Base-by-base conservation (phyloP, 352 stramenopile species). In the Pythium rishiriense region DNA sequence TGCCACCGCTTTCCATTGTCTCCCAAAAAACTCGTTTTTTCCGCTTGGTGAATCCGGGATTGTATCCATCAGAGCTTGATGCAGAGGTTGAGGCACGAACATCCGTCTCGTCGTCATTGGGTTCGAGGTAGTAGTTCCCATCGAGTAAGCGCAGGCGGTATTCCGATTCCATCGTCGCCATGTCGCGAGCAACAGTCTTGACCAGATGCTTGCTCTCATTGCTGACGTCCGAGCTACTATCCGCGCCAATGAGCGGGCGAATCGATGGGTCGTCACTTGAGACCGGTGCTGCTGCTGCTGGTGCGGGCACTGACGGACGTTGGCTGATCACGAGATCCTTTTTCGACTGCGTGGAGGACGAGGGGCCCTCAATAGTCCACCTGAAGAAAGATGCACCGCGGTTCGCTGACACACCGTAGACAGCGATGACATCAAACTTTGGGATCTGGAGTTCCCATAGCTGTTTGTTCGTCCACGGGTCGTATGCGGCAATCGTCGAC, bases 371-470 rank as follows among this genome's bases (percentile, higher is more conserved):
- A 8, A 90, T 75, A 26, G 76, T 85, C 83, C 83, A 93, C 52
- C 87, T 68, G 66, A 77, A 93, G 46, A 93, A 93, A 14, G 74
- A 85, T 24, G 74, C 60, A 41, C 74, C 81, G 33, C 72, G 77
- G 17, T 51, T 63, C 12, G 79, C 73, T 10, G 81, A 89, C 15
- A 92, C 60, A 31, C 83, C 83, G 59, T 78, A 88, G 11, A 92
- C 83, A 12, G 83, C 75, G 17, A 94, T 71, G 8, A 90, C 79
- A 48, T 94, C 80, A 62, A 90, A 88, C 28, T 87, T 64, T 33
- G 80, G 74, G 43, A 90, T 68, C 43, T 90, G 79, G n/a, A 81
- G 75, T 41, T 88, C 82, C 85, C 85, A 94, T 21, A 94, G 58
- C 35, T 87, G 76, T 47, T 88, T 68, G 48, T 75, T 81, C 22